These are phyloP conservation scores for Phaeosphaeriaceae sp. DNA, from an alignment of 2,329 filamentous ascomycete species.

Conservation along the genomic window DNA sequence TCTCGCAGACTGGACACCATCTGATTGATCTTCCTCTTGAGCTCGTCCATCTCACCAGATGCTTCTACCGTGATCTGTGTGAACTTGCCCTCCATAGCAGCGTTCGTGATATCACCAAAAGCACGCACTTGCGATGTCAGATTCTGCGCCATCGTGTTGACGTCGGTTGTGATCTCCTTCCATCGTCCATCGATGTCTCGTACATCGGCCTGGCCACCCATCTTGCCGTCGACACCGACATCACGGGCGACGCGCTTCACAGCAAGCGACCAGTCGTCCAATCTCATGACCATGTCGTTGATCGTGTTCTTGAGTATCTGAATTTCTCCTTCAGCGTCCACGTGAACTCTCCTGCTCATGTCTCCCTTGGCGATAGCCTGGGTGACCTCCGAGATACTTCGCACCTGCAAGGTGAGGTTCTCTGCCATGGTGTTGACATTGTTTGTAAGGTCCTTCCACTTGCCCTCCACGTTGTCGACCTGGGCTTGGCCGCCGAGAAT, in stretches of 20 bases:
- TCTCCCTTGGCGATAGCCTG: slow-evolving; percentile 95
- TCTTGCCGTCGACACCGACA: slow-evolving; percentile 96
- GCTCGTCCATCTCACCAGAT: slow-evolving; percentile 97
- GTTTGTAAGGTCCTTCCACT: slow-evolving; percentile 72
- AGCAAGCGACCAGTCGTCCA: slow-evolving; percentile 95
- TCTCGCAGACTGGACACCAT: slow-evolving; percentile 97
- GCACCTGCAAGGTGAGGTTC: slow-evolving; percentile 73
- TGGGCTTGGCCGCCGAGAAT: slow-evolving; percentile 70
- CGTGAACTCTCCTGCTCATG: slow-evolving; percentile 94
- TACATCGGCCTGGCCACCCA: slow-evolving; percentile 96
- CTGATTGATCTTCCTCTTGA: slow-evolving; percentile 99
- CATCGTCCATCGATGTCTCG: slow-evolving; percentile 91
- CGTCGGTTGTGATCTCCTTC: slow-evolving; percentile 98
- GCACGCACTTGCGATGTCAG: slow-evolving; percentile 96
- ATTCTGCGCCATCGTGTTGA: slow-evolving; percentile 87
- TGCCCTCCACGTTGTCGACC: slow-evolving; percentile 71
- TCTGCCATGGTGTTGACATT: slow-evolving; percentile 74
- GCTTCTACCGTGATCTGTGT: slow-evolving; percentile 97
- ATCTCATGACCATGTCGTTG: slow-evolving; percentile 96
- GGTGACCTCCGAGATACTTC: slow-evolving; percentile 91
- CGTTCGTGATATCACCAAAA: slow-evolving; percentile 98
- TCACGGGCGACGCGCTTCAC: slow-evolving; percentile 95
- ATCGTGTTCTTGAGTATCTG: slow-evolving; percentile 93
- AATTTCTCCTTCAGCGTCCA: slow-evolving; percentile 94
- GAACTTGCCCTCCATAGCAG: slow-evolving; percentile 95